Evolutionary conservation across 2,329 filamentous ascomycete genomes (phyloP), one percentile per base, ranked within the genome.

Genomic region (Diaporthe sp.): DNA sequence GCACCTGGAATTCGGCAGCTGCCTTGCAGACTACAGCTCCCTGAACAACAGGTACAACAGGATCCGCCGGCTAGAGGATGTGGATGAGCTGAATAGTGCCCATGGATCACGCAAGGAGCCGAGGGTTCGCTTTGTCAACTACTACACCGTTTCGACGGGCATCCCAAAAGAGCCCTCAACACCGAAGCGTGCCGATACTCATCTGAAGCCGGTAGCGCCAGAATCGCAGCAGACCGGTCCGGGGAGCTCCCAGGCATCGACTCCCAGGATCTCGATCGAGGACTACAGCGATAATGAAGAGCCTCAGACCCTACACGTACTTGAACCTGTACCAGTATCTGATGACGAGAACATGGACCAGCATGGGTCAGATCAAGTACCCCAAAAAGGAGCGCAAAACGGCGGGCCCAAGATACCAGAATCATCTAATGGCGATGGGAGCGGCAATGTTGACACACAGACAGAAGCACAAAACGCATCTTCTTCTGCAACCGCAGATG

Each of bases 91-190:
- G 77, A 80, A 71, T 71, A 74, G 60, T 67, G 67, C 67, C 15
- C 79, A 79, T 3, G 78, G 80, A n/a, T 78, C 81, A 31, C 85
- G 87, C 57, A 78, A 85, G 4, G 80, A 85, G 2, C 85, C 87
- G 3, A 87, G 93, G 71, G 90, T 97, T 15, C 90, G 95, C 22
- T 98, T 98, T 80, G 88, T 95, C 75, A 98, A 98, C 81, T 98
- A 98, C 82, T 98, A 96, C 82, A 98, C 95, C 1, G 90, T 94
- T n/a, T 95, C 94, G 78, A 93, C 93, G 13, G 95, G 95, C 4
- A 88, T 91, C 75, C 88, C 89, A 2, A 95, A 94, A 79, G 82
- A 83, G 73, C 82, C 72, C 12, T 42, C 74, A 31, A 49, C 46
- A 34, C 72, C 74, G 8, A 70, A 72, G 39, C 76, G 70, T 28